phyloP scores from a whole-genome alignment of 2,329 filamentous ascomycete genomes.

The Chlorencoelia australis region DNA sequence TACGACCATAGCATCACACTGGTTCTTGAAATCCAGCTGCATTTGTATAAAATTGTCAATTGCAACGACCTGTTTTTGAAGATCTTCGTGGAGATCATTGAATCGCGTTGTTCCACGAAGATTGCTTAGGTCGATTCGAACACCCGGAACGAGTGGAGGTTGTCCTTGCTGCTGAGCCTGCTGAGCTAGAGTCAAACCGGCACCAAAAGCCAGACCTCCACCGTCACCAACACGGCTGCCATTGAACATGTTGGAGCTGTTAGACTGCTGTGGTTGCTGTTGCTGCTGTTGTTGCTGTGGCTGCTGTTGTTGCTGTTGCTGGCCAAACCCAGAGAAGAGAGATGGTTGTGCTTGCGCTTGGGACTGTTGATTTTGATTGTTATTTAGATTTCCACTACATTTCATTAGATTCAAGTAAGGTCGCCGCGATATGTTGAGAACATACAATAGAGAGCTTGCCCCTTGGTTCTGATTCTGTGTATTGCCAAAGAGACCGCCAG shows the following conservation, averaged over 20 bases:
- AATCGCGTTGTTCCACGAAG: conserved; percentile 83
- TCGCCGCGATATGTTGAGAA: no score
- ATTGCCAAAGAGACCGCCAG: conserved; percentile 17
- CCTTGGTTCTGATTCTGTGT: conserved; percentile 17
- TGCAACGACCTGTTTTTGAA: conserved; percentile 67
- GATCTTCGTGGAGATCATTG: conserved; percentile 73
- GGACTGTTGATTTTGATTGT: conserved; percentile 19
- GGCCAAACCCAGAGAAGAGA: conserved; percentile 12
- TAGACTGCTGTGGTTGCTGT: conserved; percentile 3
- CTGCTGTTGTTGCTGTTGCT: conserved; percentile 14
- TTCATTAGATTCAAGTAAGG: conserved; percentile 10
- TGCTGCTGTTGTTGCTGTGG: no score
- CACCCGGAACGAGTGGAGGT: conserved; percentile 54
- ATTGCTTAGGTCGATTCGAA: conserved; percentile 68
- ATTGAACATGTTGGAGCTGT: conserved; percentile 4
- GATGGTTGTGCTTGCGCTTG: conserved; percentile 19
- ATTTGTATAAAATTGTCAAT: conserved; percentile 73
- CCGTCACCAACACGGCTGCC: conserved; percentile 2
- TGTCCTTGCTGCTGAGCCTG: conserved; percentile 39
- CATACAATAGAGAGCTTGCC: no score
- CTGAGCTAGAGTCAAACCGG: conserved; percentile 16
- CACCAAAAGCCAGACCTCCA: conserved; percentile 19
- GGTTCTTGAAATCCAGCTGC: conserved; percentile 68
- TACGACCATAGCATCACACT: conserved; percentile 62
- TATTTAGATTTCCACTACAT: conserved; percentile 17